Evolutionary conservation across 495 filamentous ascomycete species (phyloP).

Genomic region (Neurospora sp.): DNA sequence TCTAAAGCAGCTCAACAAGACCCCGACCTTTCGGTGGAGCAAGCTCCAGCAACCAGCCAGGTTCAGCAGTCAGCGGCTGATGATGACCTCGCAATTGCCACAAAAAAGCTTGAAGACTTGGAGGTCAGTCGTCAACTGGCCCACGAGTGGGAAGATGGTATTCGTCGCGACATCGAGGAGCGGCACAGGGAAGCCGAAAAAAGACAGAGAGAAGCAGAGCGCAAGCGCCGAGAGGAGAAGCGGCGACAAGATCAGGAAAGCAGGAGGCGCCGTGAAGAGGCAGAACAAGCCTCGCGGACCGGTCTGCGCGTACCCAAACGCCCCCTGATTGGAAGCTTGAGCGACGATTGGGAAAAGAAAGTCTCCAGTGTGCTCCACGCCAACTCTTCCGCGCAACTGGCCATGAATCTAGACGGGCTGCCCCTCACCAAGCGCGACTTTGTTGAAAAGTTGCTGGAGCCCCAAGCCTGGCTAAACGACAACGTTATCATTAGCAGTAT

Average conservation of each 20-base stretch:
- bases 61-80: not conserved
- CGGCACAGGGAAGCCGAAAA: not conserved
- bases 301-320: slow-evolving; percentile 9
- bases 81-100: slow-evolving; percentile 7
- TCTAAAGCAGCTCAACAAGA: not conserved
- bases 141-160: slow-evolving; percentile 3
- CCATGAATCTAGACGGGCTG: slow-evolving; percentile 43
- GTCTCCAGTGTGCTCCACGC: slow-evolving; percentile 8
- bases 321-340: slow-evolving; percentile 20
- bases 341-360: slow-evolving; percentile 20
- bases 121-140: slow-evolving; percentile 11
- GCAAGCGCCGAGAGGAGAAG: slow-evolving; percentile 13
- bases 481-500: slow-evolving; percentile 67
- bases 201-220: slow-evolving; percentile 2
- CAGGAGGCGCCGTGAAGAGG: not conserved
- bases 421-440: slow-evolving; percentile 54
- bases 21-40: not conserved
- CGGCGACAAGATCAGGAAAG: slow-evolving; percentile 10
- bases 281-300: not conserved
- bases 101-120: slow-evolving; percentile 8
- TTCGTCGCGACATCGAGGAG: slow-evolving; percentile 3
- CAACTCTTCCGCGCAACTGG: slow-evolving; percentile 14
- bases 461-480: slow-evolving; percentile 67
- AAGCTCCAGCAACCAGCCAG: not conserved
- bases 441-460: slow-evolving; percentile 38